Evolutionary conservation across 2,329 filamentous ascomycete genomes (phyloP), one percentile per base, ranked within the genome.

Genomic region (Trichoderma sp.): DNA sequence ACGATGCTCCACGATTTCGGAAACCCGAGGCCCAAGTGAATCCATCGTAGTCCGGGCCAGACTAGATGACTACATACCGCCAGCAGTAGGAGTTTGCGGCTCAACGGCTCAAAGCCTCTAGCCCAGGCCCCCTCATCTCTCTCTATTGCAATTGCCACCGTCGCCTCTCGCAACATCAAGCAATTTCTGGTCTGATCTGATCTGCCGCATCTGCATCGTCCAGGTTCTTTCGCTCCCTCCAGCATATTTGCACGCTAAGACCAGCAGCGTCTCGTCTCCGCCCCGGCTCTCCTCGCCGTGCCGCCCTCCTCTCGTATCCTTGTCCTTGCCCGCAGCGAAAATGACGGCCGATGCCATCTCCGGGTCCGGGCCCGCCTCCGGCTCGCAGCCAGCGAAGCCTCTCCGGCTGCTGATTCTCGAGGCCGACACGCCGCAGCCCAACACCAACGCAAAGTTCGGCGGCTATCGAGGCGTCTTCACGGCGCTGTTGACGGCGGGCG

Each of bases 381-480:
- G 61, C 21, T 64, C 61, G 13, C 43, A 43, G 47, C 31, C 14
- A 5, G 24, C 27, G 21, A 87, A 40, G 40, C 87, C 87, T 35
- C 82, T 95, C 73, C 91, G 92, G 68, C 91, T 97, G 80, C 94
- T 94, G 58, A 87, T 98, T 74, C 89, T 98, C 73, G 93, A 97
- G 84, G 91, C 92, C 83, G 95, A 97, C 81, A 92, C 88, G 1
- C 93, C 93, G 1, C 84, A 91, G 61, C 86, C 88, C 1, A 80
- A 86, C 55, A 87, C 91, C 47, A 82, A 87, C 67, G 85, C 85
- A 68, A 88, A 88, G 75, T 94, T 91, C 79, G 87, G 88, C 63
- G 85, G 85, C 70, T 97, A 97, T 81, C 88, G 89, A 71, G 90
- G 88, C 71, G 86, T 93, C 70, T 93, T 93, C 80, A 84, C 81